Base-by-base conservation (phyloP, 768 basidiomycete species). In the Multifurca ochricompacta region DNA sequence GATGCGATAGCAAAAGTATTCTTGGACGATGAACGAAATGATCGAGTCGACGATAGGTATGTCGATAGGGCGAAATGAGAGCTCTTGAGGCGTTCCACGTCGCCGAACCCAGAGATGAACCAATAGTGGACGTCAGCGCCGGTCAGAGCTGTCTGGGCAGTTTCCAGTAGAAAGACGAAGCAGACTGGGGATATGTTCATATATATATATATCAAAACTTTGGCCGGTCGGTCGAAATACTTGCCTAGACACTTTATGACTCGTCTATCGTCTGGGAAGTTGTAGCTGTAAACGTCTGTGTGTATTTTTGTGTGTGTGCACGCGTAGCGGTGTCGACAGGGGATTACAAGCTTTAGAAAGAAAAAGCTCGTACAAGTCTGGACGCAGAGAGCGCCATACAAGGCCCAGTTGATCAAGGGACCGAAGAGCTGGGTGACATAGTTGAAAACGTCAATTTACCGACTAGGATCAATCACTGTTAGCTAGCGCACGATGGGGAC, bases 1-100 rank as follows among this genome's bases (percentile, higher is more conserved):
- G 18, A 70, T 68, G 13, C 68, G 63, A 48, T 66, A 68, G 46
- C 67, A 67, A 59, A 66, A 70, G 51, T 69, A 70, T 13, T 59
- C 32, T 46, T 69, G 69, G 6, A 68, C 62, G 14, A 60, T 37
- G 52, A 69, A 48, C 19, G 64, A 62, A 30, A 66, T 60, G 10
- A 66, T 11, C 4, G 63, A 51, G 18, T 63, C 63, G 27, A 68
- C 57, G 4, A 68, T 40, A 6, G 68, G 67, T 5, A 62, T 64
- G 48, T 66, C 66, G 28, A 67, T 60, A 4, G 65, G 59, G 64
- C 64, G 18, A 65, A 59, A 18, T 64, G 53, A 2, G 65, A 53
- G 4, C 51, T 32, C 4, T 53, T 54, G n/a, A 69, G 63, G 18
- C 50, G 51, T 4, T 42, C 43, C 23, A 70, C 25, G 42, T 69